These are phyloP conservation scores for Panaeolus papilionaceus DNA, from an alignment of 768 basidiomycete species.

Conservation along the genomic window DNA sequence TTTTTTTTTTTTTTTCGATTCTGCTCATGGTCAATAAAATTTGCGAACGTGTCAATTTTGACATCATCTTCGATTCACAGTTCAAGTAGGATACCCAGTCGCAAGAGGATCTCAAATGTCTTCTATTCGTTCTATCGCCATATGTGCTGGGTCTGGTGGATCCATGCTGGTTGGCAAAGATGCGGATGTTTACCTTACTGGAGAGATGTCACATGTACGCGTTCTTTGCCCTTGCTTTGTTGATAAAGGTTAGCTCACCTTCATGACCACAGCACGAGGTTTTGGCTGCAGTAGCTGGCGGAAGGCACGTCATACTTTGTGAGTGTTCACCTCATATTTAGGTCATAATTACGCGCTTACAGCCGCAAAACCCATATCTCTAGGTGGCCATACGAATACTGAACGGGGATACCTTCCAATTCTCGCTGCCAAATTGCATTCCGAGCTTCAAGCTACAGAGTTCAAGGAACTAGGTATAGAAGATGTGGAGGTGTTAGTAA, in stretches of 20 bases:
- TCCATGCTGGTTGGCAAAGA: slow-evolving; percentile 72
- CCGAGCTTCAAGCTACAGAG: slow-evolving; percentile 50
- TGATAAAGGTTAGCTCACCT: slow-evolving; percentile 28
- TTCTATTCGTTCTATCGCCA: slow-evolving; percentile 68
- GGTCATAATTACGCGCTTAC: slow-evolving; percentile 34
- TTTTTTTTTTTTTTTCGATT: slow-evolving; percentile 23
- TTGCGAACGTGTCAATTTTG: not conserved
- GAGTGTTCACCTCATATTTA: slow-evolving; percentile 43
- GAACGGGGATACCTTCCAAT: slow-evolving; percentile 91
- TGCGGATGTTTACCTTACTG: slow-evolving; percentile 92
- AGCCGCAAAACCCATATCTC: slow-evolving; percentile 16
- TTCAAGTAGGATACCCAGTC: slow-evolving; percentile 68
- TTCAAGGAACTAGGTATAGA: slow-evolving; percentile 39
- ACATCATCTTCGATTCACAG: slow-evolving; percentile 39
- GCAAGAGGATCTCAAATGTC: slow-evolving; percentile 34
- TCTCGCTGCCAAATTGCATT: slow-evolving; percentile 67
- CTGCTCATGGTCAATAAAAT: slow-evolving; percentile 26
- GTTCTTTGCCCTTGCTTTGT: slow-evolving; percentile 21
- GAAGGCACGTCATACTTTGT: slow-evolving; percentile 87
- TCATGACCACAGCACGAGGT: slow-evolving; percentile 75
- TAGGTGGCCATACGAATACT: slow-evolving; percentile 93
- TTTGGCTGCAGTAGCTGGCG: slow-evolving; percentile 76
- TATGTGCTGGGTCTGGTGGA: slow-evolving; percentile 92
- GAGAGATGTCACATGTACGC: slow-evolving; percentile 89
- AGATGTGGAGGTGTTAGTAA: slow-evolving; percentile 71